Evolutionary conservation across 441 rosid species (phyloP), one percentile per base, ranked within the genome.

Genomic region (Pelargonium exstipulatum): DNA sequence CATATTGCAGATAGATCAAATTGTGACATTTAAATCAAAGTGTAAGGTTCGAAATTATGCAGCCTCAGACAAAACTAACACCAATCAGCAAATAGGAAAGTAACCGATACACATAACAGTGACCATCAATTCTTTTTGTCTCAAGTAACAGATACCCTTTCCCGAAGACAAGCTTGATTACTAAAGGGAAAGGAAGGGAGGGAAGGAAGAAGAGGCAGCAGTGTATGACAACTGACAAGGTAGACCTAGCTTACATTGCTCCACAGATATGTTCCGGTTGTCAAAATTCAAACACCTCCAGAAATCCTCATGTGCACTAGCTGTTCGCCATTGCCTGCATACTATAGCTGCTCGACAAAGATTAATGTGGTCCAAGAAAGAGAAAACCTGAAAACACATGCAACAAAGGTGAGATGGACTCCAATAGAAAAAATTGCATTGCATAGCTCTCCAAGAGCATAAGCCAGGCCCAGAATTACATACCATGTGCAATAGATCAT

Each of bases 401-500:
- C 71, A 32, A 9, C 66, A 73, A 13, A 6, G 58, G 12, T 53
- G 12, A 10, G 6, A 13, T 70, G 65, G 62, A 70, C 7, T 18
- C 20, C 17, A 1, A 61, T 42, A 24, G 35, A 45, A 65, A 8
- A 17, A 14, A 53, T 40, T 45, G 29, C 37, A 40, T 49, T 10
- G 60, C 45, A 45, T 43, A 40, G 68, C 14, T 3, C 55, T 16
- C 62, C 10, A 57, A 57, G 13, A 45, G 22, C 26, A 49, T 60
- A 71, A 40, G 63, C 16, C 57, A 62, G 32, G 42, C 42, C 9
- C 62, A 57, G 62, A 8, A 57, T 37, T 40, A 16, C 35, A 68
- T 85, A 92, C 98, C 99, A 89, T 89, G 78, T 95, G 99, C 82
- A 95, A 78, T 37, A 95, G 76, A 77, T 95, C 99, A 77, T 92